Conservation (phyloP, 2,329 filamentous ascomycete genomes). For the Phyllosticta citribraziliensis region DNA sequence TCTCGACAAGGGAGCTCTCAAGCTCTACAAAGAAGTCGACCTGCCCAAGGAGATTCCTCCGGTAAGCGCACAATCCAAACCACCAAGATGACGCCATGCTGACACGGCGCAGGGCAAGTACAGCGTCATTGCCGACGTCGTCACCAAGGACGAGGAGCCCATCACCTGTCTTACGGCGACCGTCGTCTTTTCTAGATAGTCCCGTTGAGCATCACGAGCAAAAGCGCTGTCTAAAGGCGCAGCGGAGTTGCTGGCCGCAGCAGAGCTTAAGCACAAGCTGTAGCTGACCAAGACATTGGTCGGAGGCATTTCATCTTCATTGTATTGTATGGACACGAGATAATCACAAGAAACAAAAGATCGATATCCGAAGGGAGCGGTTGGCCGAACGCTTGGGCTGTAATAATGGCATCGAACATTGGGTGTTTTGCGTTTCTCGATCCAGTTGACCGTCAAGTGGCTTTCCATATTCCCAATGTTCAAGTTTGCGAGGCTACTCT, state of each 20-base stretch:
- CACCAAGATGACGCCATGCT: neutral
- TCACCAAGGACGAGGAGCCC: conserved; percentile 58
- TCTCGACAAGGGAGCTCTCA: conserved; percentile 65
- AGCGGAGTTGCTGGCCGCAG: neutral
- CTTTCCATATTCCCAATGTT: neutral
- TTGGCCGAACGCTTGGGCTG: neutral
- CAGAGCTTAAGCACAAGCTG: neutral
- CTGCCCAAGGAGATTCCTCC: conserved; percentile 81
- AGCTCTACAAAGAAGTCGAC: conserved; percentile 70
- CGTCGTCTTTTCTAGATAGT: conserved; percentile 47
- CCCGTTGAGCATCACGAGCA: neutral
- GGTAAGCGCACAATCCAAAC: conserved; percentile 44
- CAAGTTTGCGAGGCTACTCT: neutral
- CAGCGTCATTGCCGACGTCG: conserved; percentile 78
- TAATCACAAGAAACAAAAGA: neutral
- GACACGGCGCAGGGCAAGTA: conserved; percentile 62
- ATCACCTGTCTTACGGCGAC: conserved; percentile 81
- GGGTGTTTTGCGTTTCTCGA: neutral
- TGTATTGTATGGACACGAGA: neutral
- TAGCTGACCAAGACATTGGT: neutral
- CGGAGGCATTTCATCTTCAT: neutral
- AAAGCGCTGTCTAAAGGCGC: neutral
- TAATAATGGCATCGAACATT: neutral
- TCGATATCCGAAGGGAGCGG: neutral
- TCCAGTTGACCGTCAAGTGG: neutral